A percentile compares a stretch with the other conserved stretches of the same genome.
phyloP scores from a whole-genome alignment of 768 basidiomycete genomes.

The Sporobolomyces phaffii region DNA sequence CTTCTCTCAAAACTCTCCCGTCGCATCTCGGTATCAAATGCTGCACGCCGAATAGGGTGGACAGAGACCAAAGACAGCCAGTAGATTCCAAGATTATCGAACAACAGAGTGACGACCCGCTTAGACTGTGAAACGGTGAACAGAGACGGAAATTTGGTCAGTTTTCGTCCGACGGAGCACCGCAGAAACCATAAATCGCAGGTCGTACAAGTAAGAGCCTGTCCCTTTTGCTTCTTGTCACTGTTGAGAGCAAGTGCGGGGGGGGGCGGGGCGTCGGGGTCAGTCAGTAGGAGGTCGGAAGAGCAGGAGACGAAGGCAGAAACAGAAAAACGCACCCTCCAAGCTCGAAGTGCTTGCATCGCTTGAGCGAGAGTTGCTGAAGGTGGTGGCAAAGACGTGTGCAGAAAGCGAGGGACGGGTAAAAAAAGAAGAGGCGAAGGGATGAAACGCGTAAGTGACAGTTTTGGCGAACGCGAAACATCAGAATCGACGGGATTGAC shows the following conservation, averaged over 20 bases:
- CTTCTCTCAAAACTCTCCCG: too few species aligned
- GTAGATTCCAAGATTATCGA: neutral
- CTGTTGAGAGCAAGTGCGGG: neutral
- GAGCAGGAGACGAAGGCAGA: neutral
- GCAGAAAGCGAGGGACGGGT: too few species aligned
- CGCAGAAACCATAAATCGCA: neutral
- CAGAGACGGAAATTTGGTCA: neutral
- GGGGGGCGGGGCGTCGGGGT: too few species aligned
- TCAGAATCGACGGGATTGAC: neutral
- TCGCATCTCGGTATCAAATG: too few species aligned
- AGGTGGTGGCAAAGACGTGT: too few species aligned
- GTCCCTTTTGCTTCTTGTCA: slow-evolving; percentile 99
- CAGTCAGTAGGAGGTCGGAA: neutral
- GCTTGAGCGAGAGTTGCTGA: slow-evolving; percentile 72
- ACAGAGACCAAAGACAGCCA: neutral
- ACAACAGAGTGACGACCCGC: slow-evolving; percentile 1
- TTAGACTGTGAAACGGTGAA: slow-evolving; percentile 3
- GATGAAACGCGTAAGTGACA: neutral
- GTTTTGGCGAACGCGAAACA: too few species aligned
- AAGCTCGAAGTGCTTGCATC: slow-evolving; percentile 99
- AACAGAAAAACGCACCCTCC: slow-evolving; percentile 56
- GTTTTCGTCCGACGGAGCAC: neutral
- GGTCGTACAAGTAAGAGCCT: slow-evolving; percentile 59
- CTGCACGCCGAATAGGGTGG: too few species aligned
- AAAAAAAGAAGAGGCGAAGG: neutral